Conservation (phyloP, 2,329 filamentous ascomycete genomes). For the Penicillium concentricum region DNA sequence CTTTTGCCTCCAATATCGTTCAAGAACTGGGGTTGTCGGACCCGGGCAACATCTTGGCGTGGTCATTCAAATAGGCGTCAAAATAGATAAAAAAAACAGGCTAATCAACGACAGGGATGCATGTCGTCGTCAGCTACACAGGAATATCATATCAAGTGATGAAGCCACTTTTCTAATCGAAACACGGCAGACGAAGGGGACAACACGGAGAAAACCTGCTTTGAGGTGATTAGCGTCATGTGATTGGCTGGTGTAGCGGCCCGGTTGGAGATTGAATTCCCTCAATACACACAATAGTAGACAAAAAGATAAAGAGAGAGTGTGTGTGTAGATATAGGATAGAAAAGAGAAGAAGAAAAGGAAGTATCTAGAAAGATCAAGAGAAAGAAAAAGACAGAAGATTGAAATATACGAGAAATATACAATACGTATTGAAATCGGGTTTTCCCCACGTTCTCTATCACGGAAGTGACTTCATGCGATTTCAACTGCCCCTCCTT, state of each 20-base stretch:
- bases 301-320: background rate
- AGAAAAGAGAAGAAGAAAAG: background rate
- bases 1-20: background rate
- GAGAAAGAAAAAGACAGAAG: too few species aligned
- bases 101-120: background rate
- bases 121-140: slow-evolving; percentile 1
- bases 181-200: background rate
- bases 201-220: slow-evolving; percentile 22
- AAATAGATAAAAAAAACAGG: background rate
- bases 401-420: background rate
- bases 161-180: background rate
- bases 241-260: slow-evolving; percentile 24
- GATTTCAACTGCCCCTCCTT: slow-evolving; percentile 9
- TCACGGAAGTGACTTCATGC: slow-evolving; percentile 12
- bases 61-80: background rate
- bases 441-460: slow-evolving; percentile 9
- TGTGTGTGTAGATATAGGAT: background rate
- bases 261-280: slow-evolving; percentile 16
- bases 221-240: slow-evolving; percentile 2
- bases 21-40: background rate
- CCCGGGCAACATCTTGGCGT: background rate
- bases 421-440: background rate
- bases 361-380: background rate
- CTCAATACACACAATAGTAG: background rate
- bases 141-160: background rate